Evolutionary conservation across 805 yeast genomes (phyloP).

Genomic region (Pichia thaimueangensis): DNA sequence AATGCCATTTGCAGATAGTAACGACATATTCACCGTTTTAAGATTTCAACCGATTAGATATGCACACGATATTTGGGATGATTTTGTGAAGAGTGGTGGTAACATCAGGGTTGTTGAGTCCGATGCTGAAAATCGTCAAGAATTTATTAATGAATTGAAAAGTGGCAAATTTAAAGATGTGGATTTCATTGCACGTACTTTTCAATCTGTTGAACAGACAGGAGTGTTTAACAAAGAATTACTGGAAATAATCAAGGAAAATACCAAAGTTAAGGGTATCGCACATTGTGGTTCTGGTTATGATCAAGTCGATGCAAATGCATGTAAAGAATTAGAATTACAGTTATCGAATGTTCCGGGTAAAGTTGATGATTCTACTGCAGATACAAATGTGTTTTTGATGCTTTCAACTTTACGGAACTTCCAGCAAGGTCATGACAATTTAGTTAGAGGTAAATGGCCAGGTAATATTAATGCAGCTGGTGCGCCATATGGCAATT

Average conservation of each 20-base stretch:
- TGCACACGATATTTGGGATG: slow-evolving; percentile 59
- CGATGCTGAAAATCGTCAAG: slow-evolving; percentile 35
- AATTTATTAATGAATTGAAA: slow-evolving; percentile 35
- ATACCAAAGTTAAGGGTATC: slow-evolving; percentile 34
- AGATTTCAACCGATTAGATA: slow-evolving; percentile 55
- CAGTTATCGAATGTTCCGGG: slow-evolving; percentile 49
- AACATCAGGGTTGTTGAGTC: slow-evolving; percentile 41
- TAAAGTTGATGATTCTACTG: slow-evolving; percentile 50
- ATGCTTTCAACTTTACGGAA: slow-evolving; percentile 47
- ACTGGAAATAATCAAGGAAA: slow-evolving; percentile 28
- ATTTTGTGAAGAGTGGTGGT: slow-evolving; percentile 21
- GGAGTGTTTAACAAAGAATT: slow-evolving; percentile 42
- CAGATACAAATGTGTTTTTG: slow-evolving; percentile 49
- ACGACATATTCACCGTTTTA: slow-evolving; percentile 51
- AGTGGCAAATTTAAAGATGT: slow-evolving; percentile 33
- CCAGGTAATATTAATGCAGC: slow-evolving; percentile 33
- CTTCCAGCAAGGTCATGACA: slow-evolving; percentile 53
- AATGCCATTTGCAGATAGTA: slow-evolving; percentile 12
- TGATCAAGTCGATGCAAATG: slow-evolving; percentile 42
- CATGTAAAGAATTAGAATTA: slow-evolving; percentile 35
- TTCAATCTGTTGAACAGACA: slow-evolving; percentile 31
- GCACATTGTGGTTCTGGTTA: slow-evolving; percentile 55
- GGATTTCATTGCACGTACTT: slow-evolving; percentile 36
- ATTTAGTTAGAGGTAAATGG: slow-evolving; percentile 59
- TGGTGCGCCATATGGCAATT: slow-evolving; percentile 61